Evolutionary conservation across 192 early-diverging fungal species (phyloP).

Genomic region (Entomortierella beljakovae): DNA sequence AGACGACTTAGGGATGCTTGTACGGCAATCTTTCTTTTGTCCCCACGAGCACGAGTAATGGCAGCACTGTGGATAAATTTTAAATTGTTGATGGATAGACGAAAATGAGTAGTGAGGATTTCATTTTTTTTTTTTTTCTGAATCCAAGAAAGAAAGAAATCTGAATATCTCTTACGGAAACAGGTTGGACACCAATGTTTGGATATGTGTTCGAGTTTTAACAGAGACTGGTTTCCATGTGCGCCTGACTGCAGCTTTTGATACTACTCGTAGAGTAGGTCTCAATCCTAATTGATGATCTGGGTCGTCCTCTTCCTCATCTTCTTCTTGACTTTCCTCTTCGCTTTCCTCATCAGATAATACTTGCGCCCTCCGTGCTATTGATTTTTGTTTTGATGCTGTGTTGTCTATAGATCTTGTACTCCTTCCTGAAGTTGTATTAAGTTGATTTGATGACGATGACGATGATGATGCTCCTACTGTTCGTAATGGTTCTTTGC

Average conservation of each 20-base stretch:
- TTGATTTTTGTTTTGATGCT: not conserved
- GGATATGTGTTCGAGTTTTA: conserved; percentile 41
- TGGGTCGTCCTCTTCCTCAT: conserved; percentile 22
- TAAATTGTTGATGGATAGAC: not conserved
- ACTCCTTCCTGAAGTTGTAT: conserved; percentile 2
- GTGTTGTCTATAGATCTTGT: not conserved
- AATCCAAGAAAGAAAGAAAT: not conserved
- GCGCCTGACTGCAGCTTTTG: conserved; percentile 18
- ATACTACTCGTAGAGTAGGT: conserved; percentile 38
- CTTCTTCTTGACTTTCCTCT: not conserved
- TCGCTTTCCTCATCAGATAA: conserved; percentile 36
- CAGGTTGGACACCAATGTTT: conserved; percentile 14
- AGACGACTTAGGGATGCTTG: conserved; percentile 31
- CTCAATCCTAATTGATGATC: conserved; percentile 28
- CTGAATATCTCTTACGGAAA: conserved; percentile 23
- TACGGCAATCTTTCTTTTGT: conserved; percentile 37
- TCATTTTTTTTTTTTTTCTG: no score
- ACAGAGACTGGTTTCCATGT: conserved; percentile 39
- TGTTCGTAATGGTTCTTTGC: not conserved
- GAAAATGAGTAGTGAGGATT: no score
- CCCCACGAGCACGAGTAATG: conserved; percentile 33
- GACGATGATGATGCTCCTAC: not conserved
- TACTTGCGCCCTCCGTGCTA: not conserved
- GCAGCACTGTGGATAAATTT: conserved; percentile 19
- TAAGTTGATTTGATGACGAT: not conserved